These are phyloP conservation scores for Aquilaria malaccensis DNA, from an alignment of 345 rosid species.

Conservation along the genomic window DNA sequence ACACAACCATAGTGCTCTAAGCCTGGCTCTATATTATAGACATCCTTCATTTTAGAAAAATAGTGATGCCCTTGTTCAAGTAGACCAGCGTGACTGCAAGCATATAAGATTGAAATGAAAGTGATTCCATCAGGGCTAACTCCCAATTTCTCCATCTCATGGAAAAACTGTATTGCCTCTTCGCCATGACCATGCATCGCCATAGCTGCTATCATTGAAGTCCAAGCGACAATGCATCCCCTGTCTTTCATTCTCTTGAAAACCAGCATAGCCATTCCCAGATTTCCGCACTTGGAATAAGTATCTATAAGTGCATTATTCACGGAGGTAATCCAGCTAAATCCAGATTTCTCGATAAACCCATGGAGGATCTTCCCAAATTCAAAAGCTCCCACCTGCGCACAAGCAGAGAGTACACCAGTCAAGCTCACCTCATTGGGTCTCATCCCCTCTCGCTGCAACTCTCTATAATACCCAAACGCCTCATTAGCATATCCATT, in stretches of 20 bases:
- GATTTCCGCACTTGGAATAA: slow-evolving; percentile 34
- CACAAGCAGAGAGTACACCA: slow-evolving; percentile 34
- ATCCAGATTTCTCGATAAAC: slow-evolving; percentile 38
- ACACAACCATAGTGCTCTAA: slow-evolving; percentile 27
- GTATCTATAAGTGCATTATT: slow-evolving; percentile 34
- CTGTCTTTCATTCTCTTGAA: slow-evolving; percentile 4
- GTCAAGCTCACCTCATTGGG: slow-evolving; percentile 51
- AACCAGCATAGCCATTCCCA: slow-evolving; percentile 30
- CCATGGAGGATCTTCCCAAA: slow-evolving; percentile 34
- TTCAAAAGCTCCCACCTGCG: slow-evolving; percentile 30
- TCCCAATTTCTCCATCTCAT: slow-evolving; percentile 28
- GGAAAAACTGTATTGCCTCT: slow-evolving; percentile 26
- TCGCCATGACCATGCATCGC: slow-evolving; percentile 38
- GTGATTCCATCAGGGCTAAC: slow-evolving; percentile 28
- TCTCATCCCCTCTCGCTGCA: slow-evolving; percentile 27
- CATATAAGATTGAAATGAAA: slow-evolving; percentile 24
- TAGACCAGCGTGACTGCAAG: slow-evolving; percentile 41
- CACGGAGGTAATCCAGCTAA: slow-evolving; percentile 26
- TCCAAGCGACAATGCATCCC: slow-evolving; percentile 28
- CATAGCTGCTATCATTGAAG: slow-evolving; percentile 33
- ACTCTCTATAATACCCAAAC: slow-evolving; percentile 40
- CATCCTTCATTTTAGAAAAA: slow-evolving; percentile 24
- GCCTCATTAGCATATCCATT: slow-evolving; percentile 37
- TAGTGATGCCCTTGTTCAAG: slow-evolving; percentile 28
- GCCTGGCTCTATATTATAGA: slow-evolving; percentile 26